Evolutionary conservation across 768 basidiomycete species (phyloP).

Genomic region (Filobasidium wieringae): DNA sequence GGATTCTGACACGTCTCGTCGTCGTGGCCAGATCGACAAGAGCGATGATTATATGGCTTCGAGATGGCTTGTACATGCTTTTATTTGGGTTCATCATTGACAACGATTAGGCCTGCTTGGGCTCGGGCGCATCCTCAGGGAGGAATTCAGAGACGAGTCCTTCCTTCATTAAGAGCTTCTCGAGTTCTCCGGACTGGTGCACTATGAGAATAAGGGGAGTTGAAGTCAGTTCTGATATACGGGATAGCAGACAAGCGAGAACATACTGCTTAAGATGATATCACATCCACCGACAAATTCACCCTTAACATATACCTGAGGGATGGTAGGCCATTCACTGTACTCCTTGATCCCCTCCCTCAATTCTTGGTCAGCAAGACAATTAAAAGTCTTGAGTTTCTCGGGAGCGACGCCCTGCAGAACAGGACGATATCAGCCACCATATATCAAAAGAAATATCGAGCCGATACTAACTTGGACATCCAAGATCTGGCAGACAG

Average conservation of each 20-base stretch:
- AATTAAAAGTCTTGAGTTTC: constrained; percentile 81
- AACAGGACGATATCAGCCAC: background rate
- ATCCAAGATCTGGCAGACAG: constrained; percentile 79
- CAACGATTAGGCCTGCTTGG: too few species aligned
- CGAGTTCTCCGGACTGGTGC: constrained; percentile 93
- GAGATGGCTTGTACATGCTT: too few species aligned
- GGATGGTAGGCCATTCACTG: constrained; percentile 96
- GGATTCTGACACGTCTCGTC: too few species aligned
- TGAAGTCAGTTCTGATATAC: background rate
- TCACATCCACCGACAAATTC: constrained; percentile 97
- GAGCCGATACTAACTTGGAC: constrained; percentile 33
- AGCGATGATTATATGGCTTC: too few species aligned
- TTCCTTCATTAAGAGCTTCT: constrained; percentile 61
- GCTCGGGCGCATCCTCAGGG: constrained; percentile 14
- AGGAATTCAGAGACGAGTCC: constrained; percentile 53
- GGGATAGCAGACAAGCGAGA: background rate
- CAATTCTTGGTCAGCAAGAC: constrained; percentile 72
- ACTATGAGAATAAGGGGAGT: constrained; percentile 44
- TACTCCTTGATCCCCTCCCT: constrained; percentile 86
- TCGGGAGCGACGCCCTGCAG: constrained; percentile 65
- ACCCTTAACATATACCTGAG: constrained; percentile 85
- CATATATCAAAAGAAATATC: background rate
- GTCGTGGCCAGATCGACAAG: too few species aligned
- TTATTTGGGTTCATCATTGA: too few species aligned
- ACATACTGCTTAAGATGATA: constrained; percentile 78